Percentiles rank a stretch among this genome's conserved stretches.
Conservation (phyloP, 176 grass and related monocot species). For the sorghum (Sorghum bicolor) region Sorghum_bicolor_NCBIv3 NC_012872.2:65203501-65204000, state of each 20-base stretch:
- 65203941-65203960: background rate
- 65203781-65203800: background rate
- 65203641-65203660: background rate
- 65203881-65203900: slow-evolving; percentile 43
- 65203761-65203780: background rate
- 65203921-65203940: background rate
- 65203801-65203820: slow-evolving; percentile 17
- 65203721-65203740: slow-evolving; percentile 58
- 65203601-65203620: background rate
- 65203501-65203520: slow-evolving; percentile 75
- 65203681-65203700: slow-evolving; percentile 27
- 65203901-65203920: background rate
- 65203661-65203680: no score
- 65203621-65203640: background rate
- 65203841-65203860: slow-evolving; percentile 72
- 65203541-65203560: slow-evolving; percentile 61
- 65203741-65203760: background rate
- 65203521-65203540: slow-evolving; percentile 43
- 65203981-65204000: slow-evolving; percentile 26
- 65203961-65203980: background rate
- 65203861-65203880: slow-evolving; percentile 63
- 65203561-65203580: slow-evolving; percentile 62
- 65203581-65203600: slow-evolving; percentile 45
- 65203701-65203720: slow-evolving; percentile 61
- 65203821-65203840: slow-evolving; percentile 75